Conservation (phyloP, 176 grass and related monocot species). For the Aegilops speltoides region DNA sequence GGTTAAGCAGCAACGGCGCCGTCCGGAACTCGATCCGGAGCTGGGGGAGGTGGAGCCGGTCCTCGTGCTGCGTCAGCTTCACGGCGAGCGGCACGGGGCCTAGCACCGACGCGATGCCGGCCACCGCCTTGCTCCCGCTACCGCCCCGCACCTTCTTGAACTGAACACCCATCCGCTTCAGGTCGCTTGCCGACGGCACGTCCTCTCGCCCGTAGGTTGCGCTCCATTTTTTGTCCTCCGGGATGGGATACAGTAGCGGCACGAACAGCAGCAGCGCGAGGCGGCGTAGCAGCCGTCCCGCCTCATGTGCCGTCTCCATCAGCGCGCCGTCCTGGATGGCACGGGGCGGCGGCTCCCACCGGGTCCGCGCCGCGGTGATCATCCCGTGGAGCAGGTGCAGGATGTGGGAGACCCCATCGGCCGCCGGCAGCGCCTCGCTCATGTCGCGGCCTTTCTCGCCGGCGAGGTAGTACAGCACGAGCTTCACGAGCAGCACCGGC, state of each 20-base stretch:
- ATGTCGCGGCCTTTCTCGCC: constrained; percentile 43
- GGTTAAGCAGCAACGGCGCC: constrained; percentile 47
- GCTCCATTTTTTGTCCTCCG: constrained; percentile 38
- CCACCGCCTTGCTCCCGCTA: not conserved
- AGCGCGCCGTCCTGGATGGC: constrained; percentile 1
- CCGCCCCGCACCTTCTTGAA: constrained; percentile 23
- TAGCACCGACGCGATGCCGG: constrained; percentile 33
- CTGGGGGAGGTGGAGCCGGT: constrained; percentile 30
- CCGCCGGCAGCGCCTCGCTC: not conserved
- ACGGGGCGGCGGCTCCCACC: constrained; percentile 26
- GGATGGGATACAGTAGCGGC: constrained; percentile 56
- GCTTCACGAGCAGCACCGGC: constrained; percentile 25
- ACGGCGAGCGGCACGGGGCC: constrained; percentile 46
- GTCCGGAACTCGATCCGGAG: constrained; percentile 44
- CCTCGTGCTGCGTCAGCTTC: constrained; percentile 43
- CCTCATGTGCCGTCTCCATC: constrained; percentile 17
- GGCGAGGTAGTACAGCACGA: constrained; percentile 37
- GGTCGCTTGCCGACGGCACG: constrained; percentile 49
- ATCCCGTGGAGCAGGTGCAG: constrained; percentile 45
- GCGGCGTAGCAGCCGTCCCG: constrained; percentile 25
- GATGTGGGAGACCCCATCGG: constrained; percentile 12
- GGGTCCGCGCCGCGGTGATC: constrained; percentile 26
- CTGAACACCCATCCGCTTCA: constrained; percentile 50
- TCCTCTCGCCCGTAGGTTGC: constrained; percentile 33
- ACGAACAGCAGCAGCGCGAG: constrained; percentile 42